Conservation (phyloP, 2,329 filamentous ascomycete genomes). For the Leptographium galeiforme region DNA sequence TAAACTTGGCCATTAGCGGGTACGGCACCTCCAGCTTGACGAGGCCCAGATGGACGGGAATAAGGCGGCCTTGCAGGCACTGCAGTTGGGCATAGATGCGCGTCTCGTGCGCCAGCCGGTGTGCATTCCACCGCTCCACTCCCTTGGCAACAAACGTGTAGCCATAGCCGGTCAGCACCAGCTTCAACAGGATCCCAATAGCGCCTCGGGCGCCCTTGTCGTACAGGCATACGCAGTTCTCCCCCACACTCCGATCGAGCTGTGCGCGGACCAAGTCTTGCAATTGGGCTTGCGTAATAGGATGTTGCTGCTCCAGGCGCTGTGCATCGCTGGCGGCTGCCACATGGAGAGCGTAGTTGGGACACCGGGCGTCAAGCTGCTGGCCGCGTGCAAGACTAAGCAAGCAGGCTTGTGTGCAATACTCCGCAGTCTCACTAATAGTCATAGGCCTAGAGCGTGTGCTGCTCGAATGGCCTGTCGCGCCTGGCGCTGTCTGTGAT, state of each 20-base stretch:
- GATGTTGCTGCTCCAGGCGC: neutral
- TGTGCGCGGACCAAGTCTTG: too few species aligned
- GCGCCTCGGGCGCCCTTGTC: too few species aligned
- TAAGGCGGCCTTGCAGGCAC: slow-evolving; percentile 2
- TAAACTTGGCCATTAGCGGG: neutral
- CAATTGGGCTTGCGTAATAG: too few species aligned
- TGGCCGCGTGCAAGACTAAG: neutral
- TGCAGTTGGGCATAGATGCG: slow-evolving; percentile 1
- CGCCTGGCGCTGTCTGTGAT: neutral
- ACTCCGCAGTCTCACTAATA: neutral
- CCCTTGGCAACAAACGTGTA: slow-evolving; percentile 10
- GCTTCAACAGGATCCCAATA: slow-evolving; percentile 5
- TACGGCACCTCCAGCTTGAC: slow-evolving; percentile 4
- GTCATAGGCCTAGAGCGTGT: neutral
- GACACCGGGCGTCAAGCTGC: neutral
- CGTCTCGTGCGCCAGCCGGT: slow-evolving; percentile 1
- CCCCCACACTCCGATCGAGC: too few species aligned
- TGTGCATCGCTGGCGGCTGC: neutral
- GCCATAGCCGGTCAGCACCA: slow-evolving; percentile 5
- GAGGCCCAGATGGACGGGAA: slow-evolving; percentile 8
- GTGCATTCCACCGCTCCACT: neutral
- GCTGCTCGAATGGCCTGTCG: neutral
- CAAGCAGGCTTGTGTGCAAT: neutral
- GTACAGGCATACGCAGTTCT: too few species aligned
- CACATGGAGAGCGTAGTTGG: neutral